These are phyloP conservation scores for Arthrobotrys musiformis DNA, from an alignment of 2,329 filamentous ascomycete species.

Conservation along the genomic window DNA sequence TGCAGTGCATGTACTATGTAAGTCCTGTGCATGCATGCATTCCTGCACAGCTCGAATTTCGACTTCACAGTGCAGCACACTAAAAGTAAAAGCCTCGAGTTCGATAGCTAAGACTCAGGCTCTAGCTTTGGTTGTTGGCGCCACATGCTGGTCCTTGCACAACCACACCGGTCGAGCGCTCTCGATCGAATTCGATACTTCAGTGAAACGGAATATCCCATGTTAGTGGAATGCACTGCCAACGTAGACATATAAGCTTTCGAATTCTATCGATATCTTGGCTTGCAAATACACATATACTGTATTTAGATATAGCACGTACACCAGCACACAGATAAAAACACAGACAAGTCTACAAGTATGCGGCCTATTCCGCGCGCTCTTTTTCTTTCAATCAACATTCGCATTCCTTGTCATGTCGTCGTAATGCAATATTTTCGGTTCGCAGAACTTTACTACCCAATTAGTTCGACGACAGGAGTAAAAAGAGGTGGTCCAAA, in stretches of 20 bases:
- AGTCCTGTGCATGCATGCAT: background rate
- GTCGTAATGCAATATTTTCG: background rate
- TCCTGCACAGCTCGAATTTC: background rate
- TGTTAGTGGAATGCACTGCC: background rate
- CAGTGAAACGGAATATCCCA: background rate
- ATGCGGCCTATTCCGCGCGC: too few relatives aligned
- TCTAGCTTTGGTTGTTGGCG: constrained; percentile 36
- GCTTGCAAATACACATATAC: too few relatives aligned
- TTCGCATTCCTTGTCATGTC: background rate
- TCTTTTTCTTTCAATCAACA: background rate
- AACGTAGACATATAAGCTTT: background rate
- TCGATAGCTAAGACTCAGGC: too few relatives aligned
- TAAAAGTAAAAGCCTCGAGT: background rate
- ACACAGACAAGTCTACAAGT: too few relatives aligned
- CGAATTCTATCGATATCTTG: too few relatives aligned
- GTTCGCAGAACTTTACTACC: too few relatives aligned
- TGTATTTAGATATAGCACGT: too few relatives aligned
- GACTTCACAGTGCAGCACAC: background rate
- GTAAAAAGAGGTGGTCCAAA: background rate
- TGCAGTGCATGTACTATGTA: background rate
- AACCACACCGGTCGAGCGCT: background rate
- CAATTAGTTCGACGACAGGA: background rate
- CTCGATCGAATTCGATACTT: background rate
- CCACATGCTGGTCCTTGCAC: constrained; percentile 35
- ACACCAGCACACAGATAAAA: too few relatives aligned